Evolutionary conservation across 805 yeast species (phyloP).

Genomic region (Zygosaccharomyces pseudorouxii): DNA sequence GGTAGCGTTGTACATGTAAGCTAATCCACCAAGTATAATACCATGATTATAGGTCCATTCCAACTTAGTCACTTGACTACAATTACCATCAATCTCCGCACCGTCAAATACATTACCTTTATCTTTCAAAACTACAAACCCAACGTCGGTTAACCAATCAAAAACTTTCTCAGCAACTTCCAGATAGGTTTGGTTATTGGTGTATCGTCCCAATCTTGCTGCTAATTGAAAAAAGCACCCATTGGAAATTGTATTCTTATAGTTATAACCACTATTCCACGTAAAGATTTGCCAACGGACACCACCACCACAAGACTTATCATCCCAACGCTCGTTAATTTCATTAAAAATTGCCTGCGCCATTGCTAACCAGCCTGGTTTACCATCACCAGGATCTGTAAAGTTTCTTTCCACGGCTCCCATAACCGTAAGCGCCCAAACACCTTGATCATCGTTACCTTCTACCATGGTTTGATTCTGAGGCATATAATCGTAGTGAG

Average conservation of each 20-base stretch:
- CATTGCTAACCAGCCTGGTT: constrained; percentile 50
- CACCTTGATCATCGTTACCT: constrained; percentile 71
- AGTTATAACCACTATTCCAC: constrained; percentile 56
- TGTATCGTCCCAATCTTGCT: constrained; percentile 57
- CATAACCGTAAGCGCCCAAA: constrained; percentile 63
- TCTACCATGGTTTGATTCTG: constrained; percentile 60
- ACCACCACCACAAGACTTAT: constrained; percentile 53
- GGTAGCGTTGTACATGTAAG: constrained; percentile 63
- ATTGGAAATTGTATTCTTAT: constrained; percentile 62
- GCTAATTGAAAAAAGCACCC: constrained; percentile 60
- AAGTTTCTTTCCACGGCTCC: constrained; percentile 59
- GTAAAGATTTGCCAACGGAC: constrained; percentile 66
- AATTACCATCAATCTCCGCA: constrained; percentile 50
- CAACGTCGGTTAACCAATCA: constrained; percentile 52
- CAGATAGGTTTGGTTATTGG: constrained; percentile 48
- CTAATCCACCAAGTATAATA: constrained; percentile 59
- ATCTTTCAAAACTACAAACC: constrained; percentile 47
- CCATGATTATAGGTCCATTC: constrained; percentile 75
- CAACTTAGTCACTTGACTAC: constrained; percentile 49
- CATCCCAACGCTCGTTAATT: constrained; percentile 58
- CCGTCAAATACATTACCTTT: constrained; percentile 70
- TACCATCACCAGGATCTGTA: constrained; percentile 42
- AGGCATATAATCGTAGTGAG: constrained; percentile 53
- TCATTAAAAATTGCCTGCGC: constrained; percentile 56
- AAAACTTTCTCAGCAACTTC: constrained; percentile 51